Percentiles rank a stretch among this genome's conserved stretches.
phyloP scores from a whole-genome alignment of 176 grass and related monocot species.

The Cenchrus purpureus region DNA sequence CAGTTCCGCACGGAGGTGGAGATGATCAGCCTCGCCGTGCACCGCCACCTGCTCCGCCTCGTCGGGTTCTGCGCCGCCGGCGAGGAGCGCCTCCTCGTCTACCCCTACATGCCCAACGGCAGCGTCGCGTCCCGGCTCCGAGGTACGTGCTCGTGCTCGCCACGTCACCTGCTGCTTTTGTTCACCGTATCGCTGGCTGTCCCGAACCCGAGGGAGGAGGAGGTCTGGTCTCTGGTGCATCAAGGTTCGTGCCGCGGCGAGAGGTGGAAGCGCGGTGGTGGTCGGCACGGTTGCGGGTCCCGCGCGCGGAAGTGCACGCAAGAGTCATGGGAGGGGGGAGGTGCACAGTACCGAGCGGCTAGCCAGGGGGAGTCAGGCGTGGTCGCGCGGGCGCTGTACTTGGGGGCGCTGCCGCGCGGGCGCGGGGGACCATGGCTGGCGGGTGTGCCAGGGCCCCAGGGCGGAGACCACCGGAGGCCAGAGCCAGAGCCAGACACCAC shows the following conservation, averaged over 20 bases:
- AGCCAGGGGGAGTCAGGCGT: conserved; percentile 32
- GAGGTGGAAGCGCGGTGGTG: background rate
- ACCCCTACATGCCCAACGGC: conserved; percentile 95
- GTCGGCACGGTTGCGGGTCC: background rate
- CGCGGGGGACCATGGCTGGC: background rate
- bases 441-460: background rate
- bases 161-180: no score
- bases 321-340: conserved; percentile 33
- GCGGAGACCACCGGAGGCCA: background rate
- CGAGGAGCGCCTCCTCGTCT: conserved; percentile 88
- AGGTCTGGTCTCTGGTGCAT: background rate
- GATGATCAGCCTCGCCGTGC: conserved; percentile 96
- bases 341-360: background rate
- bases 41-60: conserved; percentile 90
- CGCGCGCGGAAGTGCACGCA: conserved; percentile 23
- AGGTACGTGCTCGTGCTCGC: conserved; percentile 42
- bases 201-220: no score
- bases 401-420: background rate
- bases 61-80: conserved; percentile 74
- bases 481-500: background rate
- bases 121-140: conserved; percentile 83
- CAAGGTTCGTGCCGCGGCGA: background rate
- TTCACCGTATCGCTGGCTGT: no score
- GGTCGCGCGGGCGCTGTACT: conserved; percentile 33
- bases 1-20: conserved; percentile 94